These are phyloP conservation scores for Hemileccinum rubropunctum DNA, from an alignment of 768 basidiomycete species.

Conservation along the genomic window DNA sequence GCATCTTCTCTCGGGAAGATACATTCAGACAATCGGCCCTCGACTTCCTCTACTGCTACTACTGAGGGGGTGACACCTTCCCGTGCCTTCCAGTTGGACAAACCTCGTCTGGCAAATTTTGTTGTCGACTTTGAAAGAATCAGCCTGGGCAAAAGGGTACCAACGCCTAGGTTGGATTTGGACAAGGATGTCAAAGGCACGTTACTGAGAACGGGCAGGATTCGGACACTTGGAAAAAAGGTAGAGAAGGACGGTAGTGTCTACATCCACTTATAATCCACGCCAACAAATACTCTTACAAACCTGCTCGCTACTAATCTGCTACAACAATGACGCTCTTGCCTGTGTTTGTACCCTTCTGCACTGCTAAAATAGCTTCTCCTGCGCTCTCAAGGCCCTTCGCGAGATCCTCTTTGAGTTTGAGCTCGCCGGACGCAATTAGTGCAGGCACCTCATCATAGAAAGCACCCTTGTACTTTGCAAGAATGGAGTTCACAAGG, in stretches of 20 bases:
- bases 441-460: slow-evolving; percentile 35
- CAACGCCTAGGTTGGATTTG: slow-evolving; percentile 11
- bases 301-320: not conserved
- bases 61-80: not conserved
- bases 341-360: slow-evolving; percentile 34
- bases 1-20: not conserved
- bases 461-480: no score
- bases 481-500: no score
- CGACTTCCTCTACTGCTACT: not conserved
- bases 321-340: slow-evolving; percentile 21
- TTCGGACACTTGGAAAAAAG: slow-evolving; percentile 18
- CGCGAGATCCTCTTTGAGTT: slow-evolving; percentile 44
- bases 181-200: slow-evolving; percentile 1
- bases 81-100: not conserved
- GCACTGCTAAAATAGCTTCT: slow-evolving; percentile 37
- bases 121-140: slow-evolving; percentile 16
- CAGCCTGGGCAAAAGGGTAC: slow-evolving; percentile 1
- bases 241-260: slow-evolving; percentile 22
- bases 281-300: not conserved
- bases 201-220: slow-evolving; percentile 28
- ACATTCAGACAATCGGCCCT: not conserved
- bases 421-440: slow-evolving; percentile 46
- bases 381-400: slow-evolving; percentile 42
- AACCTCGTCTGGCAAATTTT: slow-evolving; percentile 23
- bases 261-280: slow-evolving; percentile 14